These are phyloP conservation scores for Dothideomycetes sp. DNA, from an alignment of 2,329 filamentous ascomycete species.

Conservation along the genomic window DNA sequence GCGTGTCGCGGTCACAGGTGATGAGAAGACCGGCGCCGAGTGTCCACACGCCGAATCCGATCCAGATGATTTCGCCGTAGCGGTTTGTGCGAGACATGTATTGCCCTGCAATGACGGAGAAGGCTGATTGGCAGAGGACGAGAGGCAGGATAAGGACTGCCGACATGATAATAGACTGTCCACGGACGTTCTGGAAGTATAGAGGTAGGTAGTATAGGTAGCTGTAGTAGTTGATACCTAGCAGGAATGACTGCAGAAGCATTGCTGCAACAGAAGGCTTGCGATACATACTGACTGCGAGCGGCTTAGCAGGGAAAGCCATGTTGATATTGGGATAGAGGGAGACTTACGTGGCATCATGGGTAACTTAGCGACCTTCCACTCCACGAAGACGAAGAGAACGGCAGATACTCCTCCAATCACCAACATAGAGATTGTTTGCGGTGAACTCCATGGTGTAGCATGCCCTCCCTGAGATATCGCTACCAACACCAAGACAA, in stretches of 20 bases:
- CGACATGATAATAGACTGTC: constrained; percentile 43
- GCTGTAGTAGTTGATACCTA: constrained; percentile 53
- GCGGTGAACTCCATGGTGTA: constrained; percentile 46
- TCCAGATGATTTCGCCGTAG: constrained; percentile 33
- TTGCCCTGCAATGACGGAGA: constrained; percentile 40
- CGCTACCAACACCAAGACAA: constrained; percentile 41
- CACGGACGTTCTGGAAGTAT: constrained; percentile 41
- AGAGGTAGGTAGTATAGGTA: constrained; percentile 45
- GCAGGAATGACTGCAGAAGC: constrained; percentile 50
- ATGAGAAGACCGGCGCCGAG: constrained; percentile 28
- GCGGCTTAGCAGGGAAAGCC: not conserved
- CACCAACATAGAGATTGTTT: constrained; percentile 47
- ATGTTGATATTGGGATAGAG: constrained; percentile 14
- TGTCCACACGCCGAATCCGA: constrained; percentile 33
- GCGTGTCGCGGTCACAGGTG: constrained; percentile 23
- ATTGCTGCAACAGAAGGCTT: constrained; percentile 46
- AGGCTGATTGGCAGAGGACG: constrained; percentile 17
- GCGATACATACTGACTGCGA: constrained; percentile 48
- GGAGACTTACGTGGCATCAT: constrained; percentile 44
- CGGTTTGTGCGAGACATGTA: constrained; percentile 40
- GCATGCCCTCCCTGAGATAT: constrained; percentile 48
- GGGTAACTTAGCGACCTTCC: constrained; percentile 40
- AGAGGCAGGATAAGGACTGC: constrained; percentile 38
- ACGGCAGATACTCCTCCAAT: constrained; percentile 42
- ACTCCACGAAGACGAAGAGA: constrained; percentile 46